phyloP scores from a whole-genome alignment of 371 early-diverging fungal species.

The Mycotypha africana region DNA sequence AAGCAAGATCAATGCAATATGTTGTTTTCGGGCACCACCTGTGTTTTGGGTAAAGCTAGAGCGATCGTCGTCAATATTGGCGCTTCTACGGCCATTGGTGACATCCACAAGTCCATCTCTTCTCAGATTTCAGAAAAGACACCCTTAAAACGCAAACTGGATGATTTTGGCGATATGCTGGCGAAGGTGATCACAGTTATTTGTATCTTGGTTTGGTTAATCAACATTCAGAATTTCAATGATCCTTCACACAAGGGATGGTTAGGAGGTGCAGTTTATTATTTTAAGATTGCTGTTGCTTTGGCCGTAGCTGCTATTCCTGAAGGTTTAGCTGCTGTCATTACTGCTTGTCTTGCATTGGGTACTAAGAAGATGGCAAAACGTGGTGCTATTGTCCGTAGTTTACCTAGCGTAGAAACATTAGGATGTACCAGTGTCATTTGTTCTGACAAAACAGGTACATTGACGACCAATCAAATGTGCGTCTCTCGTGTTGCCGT shows the following conservation, averaged over 20 bases:
- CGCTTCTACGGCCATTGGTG: slow-evolving; percentile 86
- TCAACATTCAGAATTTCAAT: slow-evolving; percentile 93
- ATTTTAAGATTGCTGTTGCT: slow-evolving; percentile 97
- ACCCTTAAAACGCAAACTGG: slow-evolving; percentile 90
- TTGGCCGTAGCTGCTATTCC: slow-evolving; percentile 99
- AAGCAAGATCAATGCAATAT: slow-evolving; percentile 96
- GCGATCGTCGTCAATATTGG: slow-evolving; percentile 92
- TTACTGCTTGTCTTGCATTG: slow-evolving; percentile 94
- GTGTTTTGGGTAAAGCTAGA: slow-evolving; percentile 86
- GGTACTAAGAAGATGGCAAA: slow-evolving; percentile 97
- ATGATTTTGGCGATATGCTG: slow-evolving; percentile 95
- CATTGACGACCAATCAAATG: slow-evolving; percentile 98
- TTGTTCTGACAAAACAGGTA: slow-evolving; percentile 99
- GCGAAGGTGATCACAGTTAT: slow-evolving; percentile 93
- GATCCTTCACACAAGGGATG: slow-evolving; percentile 88
- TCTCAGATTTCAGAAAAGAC: slow-evolving; percentile 87
- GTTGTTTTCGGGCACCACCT: slow-evolving; percentile 93
- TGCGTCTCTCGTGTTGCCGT: slow-evolving; percentile 63
- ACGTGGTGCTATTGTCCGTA: slow-evolving; percentile 94
- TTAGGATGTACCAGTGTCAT: slow-evolving; percentile 96
- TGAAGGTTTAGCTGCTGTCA: slow-evolving; percentile 96
- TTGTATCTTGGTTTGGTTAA: slow-evolving; percentile 94
- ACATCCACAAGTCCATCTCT: slow-evolving; percentile 84
- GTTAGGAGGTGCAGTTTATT: slow-evolving; percentile 88
- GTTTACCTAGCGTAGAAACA: slow-evolving; percentile 92